Evolutionary conservation across 2,329 filamentous ascomycete species (phyloP), one percentile per base, ranked within the genome.

Genomic region (Penicillium concentricum): DNA sequence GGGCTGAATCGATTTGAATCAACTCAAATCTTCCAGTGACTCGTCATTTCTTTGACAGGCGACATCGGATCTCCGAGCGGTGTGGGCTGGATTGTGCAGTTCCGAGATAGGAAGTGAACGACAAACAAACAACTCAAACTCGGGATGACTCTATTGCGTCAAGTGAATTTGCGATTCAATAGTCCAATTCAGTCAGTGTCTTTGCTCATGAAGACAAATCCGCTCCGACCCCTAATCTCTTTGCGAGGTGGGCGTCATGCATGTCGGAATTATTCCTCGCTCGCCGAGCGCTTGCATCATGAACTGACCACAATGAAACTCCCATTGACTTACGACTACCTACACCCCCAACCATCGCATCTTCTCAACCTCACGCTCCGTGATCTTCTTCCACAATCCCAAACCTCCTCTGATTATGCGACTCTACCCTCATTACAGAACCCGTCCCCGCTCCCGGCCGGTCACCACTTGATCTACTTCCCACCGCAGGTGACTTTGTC

Each of bases 381-480:
- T 46, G 83, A 85, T 62, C 79, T 85, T 52, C 67, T 89, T 12
- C 79, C 77, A 18, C 58, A 60, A 24, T 61, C 63, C 59, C 58
- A 45, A 7, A 54, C 26, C 4, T 62, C 55, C 54, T 68, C 68
- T 35, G 57, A 62, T 45, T 70, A 52, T 60, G 62, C 66, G 66
- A 67, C 48, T 60, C 68, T 75, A 37, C 75, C 70, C 61, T 77
- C 70, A 37, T 69, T 71, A 56, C 65, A 58, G 12, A 58, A 61
- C 3, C 67, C 69, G 15, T 55, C 47, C n/a, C 63, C 56, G 18
- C 59, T 77, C 58, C 68, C 74, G 6, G 56, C 65, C 16, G 89
- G 88, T 35, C 87, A 95, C 71, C 92, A 97, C 72, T 81, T 96
- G 35, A 85, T 93, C 62, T 95, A 95, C 78, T 97, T 96, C 76